Evolutionary conservation across 169 alveolate genomes (phyloP).

Genomic region (Plasmodium berghei): DNA sequence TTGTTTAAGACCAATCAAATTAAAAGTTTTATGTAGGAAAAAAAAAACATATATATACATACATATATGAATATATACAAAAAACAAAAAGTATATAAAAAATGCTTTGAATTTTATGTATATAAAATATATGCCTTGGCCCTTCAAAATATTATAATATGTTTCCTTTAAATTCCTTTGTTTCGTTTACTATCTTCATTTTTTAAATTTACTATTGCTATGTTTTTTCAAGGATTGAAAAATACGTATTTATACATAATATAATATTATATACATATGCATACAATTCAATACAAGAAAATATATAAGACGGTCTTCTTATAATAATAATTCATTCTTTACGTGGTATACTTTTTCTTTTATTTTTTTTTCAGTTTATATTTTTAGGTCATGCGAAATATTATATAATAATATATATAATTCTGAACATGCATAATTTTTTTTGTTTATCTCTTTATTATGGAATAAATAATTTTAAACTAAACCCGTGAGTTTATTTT

Average conservation of each 20-base stretch:
- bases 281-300: not conserved
- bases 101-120: constrained; percentile 8
- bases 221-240: not conserved
- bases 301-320: not conserved
- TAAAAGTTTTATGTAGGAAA: constrained; percentile 45
- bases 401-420: not conserved
- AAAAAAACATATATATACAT: constrained; percentile 16
- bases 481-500: not conserved
- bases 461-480: not conserved
- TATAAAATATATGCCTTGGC: constrained; percentile 3
- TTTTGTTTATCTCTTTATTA: not conserved
- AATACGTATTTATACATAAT: not conserved
- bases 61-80: constrained; percentile 8
- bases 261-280: not conserved
- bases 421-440: constrained; percentile 2
- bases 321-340: not conserved
- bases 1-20: constrained; percentile 68
- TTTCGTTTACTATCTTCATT: not conserved
- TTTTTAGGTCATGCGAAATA: too few relatives aligned
- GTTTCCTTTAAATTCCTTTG: not conserved
- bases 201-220: not conserved
- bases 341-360: not conserved
- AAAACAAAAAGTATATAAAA: not conserved
- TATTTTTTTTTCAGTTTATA: not conserved
- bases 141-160: not conserved